Evolutionary conservation across 192 early-diverging fungal species (phyloP).

Genomic region (Rhizophagus sp.): DNA sequence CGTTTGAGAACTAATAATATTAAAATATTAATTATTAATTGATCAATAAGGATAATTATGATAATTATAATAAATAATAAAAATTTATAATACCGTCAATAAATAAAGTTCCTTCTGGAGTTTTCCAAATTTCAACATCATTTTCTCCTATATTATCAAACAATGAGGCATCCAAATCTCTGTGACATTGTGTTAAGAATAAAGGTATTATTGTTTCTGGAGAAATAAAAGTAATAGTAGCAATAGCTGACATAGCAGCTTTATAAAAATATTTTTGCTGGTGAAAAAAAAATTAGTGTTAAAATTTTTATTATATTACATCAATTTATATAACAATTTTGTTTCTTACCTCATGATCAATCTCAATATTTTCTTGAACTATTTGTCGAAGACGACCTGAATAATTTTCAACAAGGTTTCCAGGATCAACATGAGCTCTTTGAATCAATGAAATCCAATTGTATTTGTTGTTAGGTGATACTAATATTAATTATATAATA

Average conservation of each 20-base stretch:
- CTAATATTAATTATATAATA: conserved; percentile 37
- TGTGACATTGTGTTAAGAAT: conserved; percentile 49
- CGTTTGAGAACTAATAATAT: conserved; percentile 49
- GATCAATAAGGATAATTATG: background rate
- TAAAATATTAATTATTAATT: background rate
- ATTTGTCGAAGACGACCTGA: conserved; percentile 46
- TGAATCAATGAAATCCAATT: conserved; percentile 87
- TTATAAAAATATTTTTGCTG: conserved; percentile 51
- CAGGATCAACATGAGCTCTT: conserved; percentile 69
- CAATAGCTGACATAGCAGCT: conserved; percentile 64
- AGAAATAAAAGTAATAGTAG: conserved; percentile 61
- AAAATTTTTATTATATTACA: background rate
- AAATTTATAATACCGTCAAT: conserved; percentile 50
- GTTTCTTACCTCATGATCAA: conserved; percentile 35
- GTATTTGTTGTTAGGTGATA: conserved; percentile 66
- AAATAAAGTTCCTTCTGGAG: conserved; percentile 66
- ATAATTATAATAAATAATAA: background rate
- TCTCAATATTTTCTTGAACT: conserved; percentile 44
- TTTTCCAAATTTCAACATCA: conserved; percentile 73
- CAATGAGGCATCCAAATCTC: conserved; percentile 49
- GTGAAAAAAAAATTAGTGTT: conserved; percentile 31
- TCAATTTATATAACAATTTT: conserved; percentile 24
- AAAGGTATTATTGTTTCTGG: conserved; percentile 53
- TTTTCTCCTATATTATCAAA: conserved; percentile 52
- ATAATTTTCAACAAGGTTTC: conserved; percentile 54